These are phyloP conservation scores for Globisporangium echinulatum DNA, from an alignment of 352 stramenopile genomes.

Conservation along the genomic window DNA sequence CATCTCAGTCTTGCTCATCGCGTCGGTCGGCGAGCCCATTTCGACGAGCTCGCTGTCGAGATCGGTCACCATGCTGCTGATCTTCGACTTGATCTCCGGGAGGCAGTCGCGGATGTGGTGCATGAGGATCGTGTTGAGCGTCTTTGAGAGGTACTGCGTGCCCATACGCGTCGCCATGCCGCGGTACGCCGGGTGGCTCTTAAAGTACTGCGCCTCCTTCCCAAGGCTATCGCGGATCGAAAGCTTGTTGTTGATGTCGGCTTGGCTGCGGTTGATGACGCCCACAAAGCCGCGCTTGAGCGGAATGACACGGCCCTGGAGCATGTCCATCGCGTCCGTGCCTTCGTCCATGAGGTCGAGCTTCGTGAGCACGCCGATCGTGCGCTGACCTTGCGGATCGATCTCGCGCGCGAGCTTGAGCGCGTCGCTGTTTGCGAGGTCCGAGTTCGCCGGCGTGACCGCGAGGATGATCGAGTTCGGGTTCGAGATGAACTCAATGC, in stretches of 20 bases:
- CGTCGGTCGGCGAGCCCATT: constrained; percentile 89
- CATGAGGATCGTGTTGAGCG: constrained; percentile 98
- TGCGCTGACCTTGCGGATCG: constrained; percentile 91
- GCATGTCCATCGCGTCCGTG: constrained; percentile 96
- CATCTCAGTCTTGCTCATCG: constrained; percentile 87
- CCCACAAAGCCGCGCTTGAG: constrained; percentile 97
- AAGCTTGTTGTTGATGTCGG: constrained; percentile 96
- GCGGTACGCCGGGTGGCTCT: constrained; percentile 94
- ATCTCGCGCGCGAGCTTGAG: constrained; percentile 96
- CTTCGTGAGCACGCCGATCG: constrained; percentile 99
- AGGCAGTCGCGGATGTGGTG: constrained; percentile 98
- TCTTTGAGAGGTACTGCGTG: constrained; percentile 94
- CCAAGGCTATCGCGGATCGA: constrained; percentile 91
- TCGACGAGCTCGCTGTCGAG: constrained; percentile 94
- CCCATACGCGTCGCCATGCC: constrained; percentile 92
- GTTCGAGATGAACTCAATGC: constrained; percentile 97
- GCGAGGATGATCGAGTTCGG: constrained; percentile 99
- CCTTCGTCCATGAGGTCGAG: constrained; percentile 99
- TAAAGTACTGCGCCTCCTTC: constrained; percentile 98
- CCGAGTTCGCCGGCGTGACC: constrained; percentile 98
- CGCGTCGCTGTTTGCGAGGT: constrained; percentile 98
- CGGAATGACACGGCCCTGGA: constrained; percentile 95
- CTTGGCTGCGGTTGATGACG: constrained; percentile 98
- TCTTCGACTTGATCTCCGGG: constrained; percentile 97
- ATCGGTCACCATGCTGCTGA: constrained; percentile 93